Percentiles rank a stretch among this genome's conserved stretches.
phyloP scores from a whole-genome alignment of 129 eudicot species.

The Kitagawia praeruptora region DNA sequence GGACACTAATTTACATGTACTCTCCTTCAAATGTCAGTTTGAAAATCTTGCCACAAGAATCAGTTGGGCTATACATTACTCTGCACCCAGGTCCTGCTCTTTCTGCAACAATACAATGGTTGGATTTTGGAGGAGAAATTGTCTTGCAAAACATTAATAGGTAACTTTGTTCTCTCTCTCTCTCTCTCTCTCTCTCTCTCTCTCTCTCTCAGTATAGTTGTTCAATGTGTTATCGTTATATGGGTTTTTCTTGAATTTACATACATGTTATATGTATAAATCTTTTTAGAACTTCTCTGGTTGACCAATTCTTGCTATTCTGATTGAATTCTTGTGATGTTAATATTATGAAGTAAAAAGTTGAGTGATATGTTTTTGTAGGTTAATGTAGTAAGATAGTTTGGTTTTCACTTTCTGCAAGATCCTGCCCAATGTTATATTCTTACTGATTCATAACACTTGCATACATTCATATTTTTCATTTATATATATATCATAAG shows the following conservation, averaged over 20 bases:
- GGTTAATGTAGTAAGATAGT: not conserved
- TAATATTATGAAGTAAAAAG: not conserved
- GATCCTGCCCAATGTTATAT: not conserved
- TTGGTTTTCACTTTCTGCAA: not conserved
- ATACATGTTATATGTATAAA: not conserved
- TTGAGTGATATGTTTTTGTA: not conserved
- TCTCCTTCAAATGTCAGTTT: conserved; percentile 4
- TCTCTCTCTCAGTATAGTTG: not conserved
- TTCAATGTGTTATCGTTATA: not conserved
- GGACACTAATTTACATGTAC: not conserved
- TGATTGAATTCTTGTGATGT: conserved; percentile 4
- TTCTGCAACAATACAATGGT: too few species aligned
- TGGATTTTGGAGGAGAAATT: too few species aligned
- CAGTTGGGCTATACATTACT: too few species aligned
- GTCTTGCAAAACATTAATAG: too few species aligned
- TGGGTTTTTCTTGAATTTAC: conserved; percentile 1
- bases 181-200: not conserved
- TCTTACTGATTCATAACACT: not conserved
- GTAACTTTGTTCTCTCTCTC: too few species aligned
- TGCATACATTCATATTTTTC: not conserved
- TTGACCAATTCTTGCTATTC: not conserved
- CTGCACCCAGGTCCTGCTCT: too few species aligned
- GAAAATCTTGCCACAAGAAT: not conserved
- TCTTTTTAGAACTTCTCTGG: not conserved
- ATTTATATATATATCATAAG: not conserved